These are phyloP conservation scores for Colletotrichum higginsianum DNA, from an alignment of 2,329 filamentous ascomycete genomes.

Conservation along the genomic window DNA sequence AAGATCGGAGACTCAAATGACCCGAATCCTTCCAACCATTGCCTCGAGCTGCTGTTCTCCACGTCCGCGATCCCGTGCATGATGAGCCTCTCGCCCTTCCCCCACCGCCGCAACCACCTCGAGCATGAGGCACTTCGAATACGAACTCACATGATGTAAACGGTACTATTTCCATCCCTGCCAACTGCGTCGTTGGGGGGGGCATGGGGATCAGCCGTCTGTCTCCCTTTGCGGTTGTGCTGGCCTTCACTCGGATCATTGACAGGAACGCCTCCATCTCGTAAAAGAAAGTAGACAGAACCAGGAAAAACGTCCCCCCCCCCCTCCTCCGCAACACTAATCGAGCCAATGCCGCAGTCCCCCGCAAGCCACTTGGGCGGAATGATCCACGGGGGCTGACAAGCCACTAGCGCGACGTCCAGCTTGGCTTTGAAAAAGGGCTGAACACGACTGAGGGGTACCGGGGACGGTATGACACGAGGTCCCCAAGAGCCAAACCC, in stretches of 20 bases:
- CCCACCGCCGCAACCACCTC: conserved; percentile 12
- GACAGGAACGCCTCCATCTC: background rate
- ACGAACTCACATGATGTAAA: conserved; percentile 18
- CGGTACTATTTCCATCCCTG: conserved; percentile 22
- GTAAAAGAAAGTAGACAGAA: background rate
- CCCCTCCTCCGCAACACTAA: background rate
- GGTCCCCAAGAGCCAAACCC: background rate
- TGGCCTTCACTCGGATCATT: background rate
- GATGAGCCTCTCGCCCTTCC: conserved; percentile 1
- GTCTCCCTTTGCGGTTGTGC: background rate
- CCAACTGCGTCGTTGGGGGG: too few species aligned
- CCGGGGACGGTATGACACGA: background rate
- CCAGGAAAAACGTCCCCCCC: background rate
- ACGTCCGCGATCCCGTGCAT: too few species aligned
- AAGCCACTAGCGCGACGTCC: background rate
- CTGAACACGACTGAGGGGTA: conserved; percentile 2
- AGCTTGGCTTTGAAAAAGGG: background rate
- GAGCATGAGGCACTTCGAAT: conserved; percentile 6
- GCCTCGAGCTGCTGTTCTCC: background rate
- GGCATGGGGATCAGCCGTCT: background rate
- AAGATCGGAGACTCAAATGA: background rate
- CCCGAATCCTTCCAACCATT: conserved; percentile 1
- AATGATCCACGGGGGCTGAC: conserved; percentile 15
- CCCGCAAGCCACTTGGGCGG: conserved; percentile 19
- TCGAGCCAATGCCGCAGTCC: conserved; percentile 7